phyloP scores from a whole-genome alignment of 306 rosid genomes.

The Quercus mongolica region DNA sequence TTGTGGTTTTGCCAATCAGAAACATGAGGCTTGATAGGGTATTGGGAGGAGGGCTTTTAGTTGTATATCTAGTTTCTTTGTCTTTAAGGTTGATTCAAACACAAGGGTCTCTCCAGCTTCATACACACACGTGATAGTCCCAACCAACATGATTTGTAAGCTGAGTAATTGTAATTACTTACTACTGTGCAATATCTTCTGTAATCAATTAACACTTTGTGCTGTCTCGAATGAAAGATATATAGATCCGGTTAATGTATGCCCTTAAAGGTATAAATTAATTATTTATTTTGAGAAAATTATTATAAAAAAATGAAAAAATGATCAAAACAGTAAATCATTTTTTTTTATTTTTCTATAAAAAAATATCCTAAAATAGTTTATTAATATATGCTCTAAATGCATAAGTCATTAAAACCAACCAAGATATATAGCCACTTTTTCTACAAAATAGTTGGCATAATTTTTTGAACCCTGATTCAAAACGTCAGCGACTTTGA shows the following conservation, averaged over 20 bases:
- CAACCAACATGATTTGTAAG: neutral
- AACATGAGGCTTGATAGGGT: slow-evolving; percentile 44
- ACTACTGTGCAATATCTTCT: no score
- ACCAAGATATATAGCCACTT: neutral
- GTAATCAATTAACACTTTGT: neutral
- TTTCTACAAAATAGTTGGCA: neutral
- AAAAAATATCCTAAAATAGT: no score
- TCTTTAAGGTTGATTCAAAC: slow-evolving; percentile 45
- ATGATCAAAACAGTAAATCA: no score
- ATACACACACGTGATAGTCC: neutral
- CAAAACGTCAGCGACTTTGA: no score
- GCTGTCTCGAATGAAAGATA: neutral
- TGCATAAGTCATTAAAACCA: no score
- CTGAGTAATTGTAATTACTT: neutral
- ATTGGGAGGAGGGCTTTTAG: slow-evolving; percentile 49
- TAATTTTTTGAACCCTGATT: neutral
- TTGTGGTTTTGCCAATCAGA: slow-evolving; percentile 33
- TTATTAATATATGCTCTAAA: no score
- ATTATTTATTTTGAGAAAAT: no score
- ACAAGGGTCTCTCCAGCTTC: slow-evolving; percentile 30
- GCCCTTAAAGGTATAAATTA: no score
- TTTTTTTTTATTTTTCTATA: no score
- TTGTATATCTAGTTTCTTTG: slow-evolving; percentile 38
- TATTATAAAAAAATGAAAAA: no score
- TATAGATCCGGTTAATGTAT: no score